Evolutionary conservation across 495 filamentous ascomycete genomes (phyloP), one percentile per base, ranked within the genome.

Genomic region (Podospora pseudocomata): DNA sequence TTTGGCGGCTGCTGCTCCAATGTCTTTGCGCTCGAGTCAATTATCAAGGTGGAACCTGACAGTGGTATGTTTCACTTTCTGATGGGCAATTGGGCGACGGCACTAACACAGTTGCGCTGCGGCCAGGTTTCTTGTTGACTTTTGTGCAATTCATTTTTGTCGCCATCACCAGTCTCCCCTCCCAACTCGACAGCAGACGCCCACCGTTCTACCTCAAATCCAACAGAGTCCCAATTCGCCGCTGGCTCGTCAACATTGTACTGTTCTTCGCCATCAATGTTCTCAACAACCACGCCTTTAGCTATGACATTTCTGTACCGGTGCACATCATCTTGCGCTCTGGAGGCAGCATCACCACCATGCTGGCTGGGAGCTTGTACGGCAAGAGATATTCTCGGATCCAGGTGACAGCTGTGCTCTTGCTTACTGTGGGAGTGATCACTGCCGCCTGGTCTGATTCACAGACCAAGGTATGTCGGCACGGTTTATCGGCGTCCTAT

Each of bases 1-100:
- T 97, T 99, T 76, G 95, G 96, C 54, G 95, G 95, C 49, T 99
- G 95, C 76, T 99, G 95, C 83, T 93, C 93, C 34, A 99, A 98
- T 84, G 95, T 99, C 32, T 98, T 96, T 80, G 91, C 94, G 7
- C 87, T 99, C 55, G 95, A 99, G 77, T 92, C 92, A 23, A 96
- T 99, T 73, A 88, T 99, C 74, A 96, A 97, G 92, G 80, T 87
- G 74, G 86, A 90, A 74, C 86, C 88, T 62, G 84, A 86, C 39
- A 86, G 84, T 72, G 87, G 86, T 87, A 83, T 64, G 80, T 69
- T 7, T 58, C 55, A 9, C 18, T 58, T 19, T 58, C n/a, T 58
- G n/a, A 30, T 20, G 18, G 6, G 18, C 26, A 49, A 49, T 49
- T 49, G 39, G 34, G 7, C 39, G 39, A 16, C 9, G 56, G 19